A percentile compares a stretch with the other conserved stretches of the same genome.
phyloP scores from a whole-genome alignment of 208 protist species.

The Jaenimonas drosophilae region DNA sequence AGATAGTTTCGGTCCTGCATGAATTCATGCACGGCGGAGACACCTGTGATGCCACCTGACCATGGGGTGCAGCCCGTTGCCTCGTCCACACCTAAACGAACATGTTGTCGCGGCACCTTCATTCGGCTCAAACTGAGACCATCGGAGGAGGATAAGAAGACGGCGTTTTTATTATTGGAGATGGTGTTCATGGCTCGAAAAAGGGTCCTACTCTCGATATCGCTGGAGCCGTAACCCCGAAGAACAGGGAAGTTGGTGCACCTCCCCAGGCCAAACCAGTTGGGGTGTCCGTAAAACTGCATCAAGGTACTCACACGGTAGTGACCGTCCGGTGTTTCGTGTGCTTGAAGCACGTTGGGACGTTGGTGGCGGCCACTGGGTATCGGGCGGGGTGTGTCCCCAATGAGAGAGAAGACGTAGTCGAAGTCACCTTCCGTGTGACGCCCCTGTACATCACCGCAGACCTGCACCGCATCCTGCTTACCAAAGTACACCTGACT shows the following conservation, averaged over 20 bases:
- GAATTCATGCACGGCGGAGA: slow-evolving; percentile 64
- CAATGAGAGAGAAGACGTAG: slow-evolving; percentile 73
- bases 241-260: slow-evolving; percentile 67
- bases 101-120: slow-evolving; percentile 53
- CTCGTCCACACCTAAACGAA: slow-evolving; percentile 62
- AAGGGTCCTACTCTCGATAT: slow-evolving; percentile 63
- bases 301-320: slow-evolving; percentile 78
- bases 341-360: slow-evolving; percentile 55
- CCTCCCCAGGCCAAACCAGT: slow-evolving; percentile 64
- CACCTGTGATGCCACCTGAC: slow-evolving; percentile 57
- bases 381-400: slow-evolving; percentile 62
- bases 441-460: slow-evolving; percentile 15
- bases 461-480: slow-evolving; percentile 16
- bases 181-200: slow-evolving; percentile 69
- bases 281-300: slow-evolving; percentile 68
- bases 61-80: slow-evolving; percentile 72
- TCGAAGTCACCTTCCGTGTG: slow-evolving; percentile 44
- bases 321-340: slow-evolving; percentile 65
- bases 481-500: slow-evolving; percentile 65
- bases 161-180: slow-evolving; percentile 47
- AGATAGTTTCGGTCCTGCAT: slow-evolving; percentile 72
- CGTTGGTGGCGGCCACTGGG: slow-evolving; percentile 10
- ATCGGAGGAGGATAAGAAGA: slow-evolving; percentile 53
- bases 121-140: slow-evolving; percentile 39
- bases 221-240: slow-evolving; percentile 56